Base-by-base conservation (phyloP, 768 basidiomycete species). In the Boletellus sp. region DNA sequence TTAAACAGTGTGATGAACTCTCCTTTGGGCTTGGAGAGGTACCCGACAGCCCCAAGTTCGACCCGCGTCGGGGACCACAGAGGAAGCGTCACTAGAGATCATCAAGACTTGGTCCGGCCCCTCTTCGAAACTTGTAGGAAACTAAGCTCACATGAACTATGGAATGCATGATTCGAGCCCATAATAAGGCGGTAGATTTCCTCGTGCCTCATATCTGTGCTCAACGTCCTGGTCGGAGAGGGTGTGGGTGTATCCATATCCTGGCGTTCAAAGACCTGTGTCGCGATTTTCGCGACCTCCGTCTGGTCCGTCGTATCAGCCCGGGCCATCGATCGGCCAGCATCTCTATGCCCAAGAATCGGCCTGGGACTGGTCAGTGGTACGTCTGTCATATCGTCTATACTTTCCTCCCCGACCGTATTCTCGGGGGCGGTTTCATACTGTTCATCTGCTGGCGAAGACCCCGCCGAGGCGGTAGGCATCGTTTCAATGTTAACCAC, bases 1-100 rank as follows among this genome's bases (percentile, higher is more conserved):
- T 90, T 87, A 68, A 90, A 82, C 7, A 91, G 71, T 8, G 81
- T 83, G 50, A 87, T 68, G 55, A 93, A 93, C 39, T 70, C 67
- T 3, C 89, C 90, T n/a, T 68, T 66, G 0, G 83, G 78, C 56
- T 84, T 86, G 31, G 72, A 74, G 22, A 90, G 68, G 62, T 86
- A 93, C 3, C 90, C 90, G 9, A 92, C 83, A 3, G 83, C 81
- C 7, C 90, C 90, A 3, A 90, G 67, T 12, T 74, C 64, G 0
- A 91, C 78, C 6, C 59, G 73, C 4, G 77, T 69, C 2, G 90
- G 90, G 5, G 72, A 74, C 89, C 89, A 93, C 6, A 90, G 67
- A 7, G 89, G 84, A 19, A 84, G 65, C 0, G 74, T 79, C 51
- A 88, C 83, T 84, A 22, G 9, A 46, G 45, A 17, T 28, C 24